Percentiles rank a stretch among this genome's conserved stretches.
Conservation (phyloP, 805 yeast species). For the Kodamaea nitidulidarum region DNA sequence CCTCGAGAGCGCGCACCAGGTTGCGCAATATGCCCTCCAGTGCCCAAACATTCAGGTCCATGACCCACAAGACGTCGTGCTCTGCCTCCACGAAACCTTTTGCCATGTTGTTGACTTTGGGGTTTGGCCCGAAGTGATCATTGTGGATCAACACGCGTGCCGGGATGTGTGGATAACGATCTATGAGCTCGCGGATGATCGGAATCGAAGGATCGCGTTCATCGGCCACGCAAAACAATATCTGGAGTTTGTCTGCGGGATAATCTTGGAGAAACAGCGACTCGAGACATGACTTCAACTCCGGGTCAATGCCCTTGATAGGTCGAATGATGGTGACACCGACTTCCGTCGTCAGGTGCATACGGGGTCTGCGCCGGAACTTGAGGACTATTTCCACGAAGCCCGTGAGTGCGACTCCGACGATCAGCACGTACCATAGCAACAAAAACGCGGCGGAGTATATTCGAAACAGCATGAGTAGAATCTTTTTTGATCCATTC, state of each 20-base stretch:
- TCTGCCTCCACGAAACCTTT: constrained; percentile 70
- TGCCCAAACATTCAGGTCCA: constrained; percentile 84
- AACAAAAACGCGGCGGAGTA: constrained; percentile 17
- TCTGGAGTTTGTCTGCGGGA: constrained; percentile 56
- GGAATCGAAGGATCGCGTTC: constrained; percentile 61
- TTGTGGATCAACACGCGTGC: constrained; percentile 54
- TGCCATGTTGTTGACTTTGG: constrained; percentile 82
- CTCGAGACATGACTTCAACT: constrained; percentile 61
- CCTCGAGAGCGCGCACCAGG: constrained; percentile 51
- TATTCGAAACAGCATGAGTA: constrained; percentile 6
- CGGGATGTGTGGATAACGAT: constrained; percentile 52
- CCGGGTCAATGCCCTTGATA: constrained; percentile 79
- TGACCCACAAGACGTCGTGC: constrained; percentile 75
- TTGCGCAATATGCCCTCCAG: constrained; percentile 59
- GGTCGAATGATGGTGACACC: constrained; percentile 77
- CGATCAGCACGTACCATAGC: constrained; percentile 38
- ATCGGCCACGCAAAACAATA: constrained; percentile 72
- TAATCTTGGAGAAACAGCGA: constrained; percentile 67
- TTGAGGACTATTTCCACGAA: constrained; percentile 33
- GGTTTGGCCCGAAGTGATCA: constrained; percentile 72
- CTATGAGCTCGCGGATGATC: constrained; percentile 47
- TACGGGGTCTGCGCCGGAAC: constrained; percentile 22
- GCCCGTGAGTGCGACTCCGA: constrained; percentile 37
- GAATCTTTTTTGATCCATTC: constrained; percentile 1
- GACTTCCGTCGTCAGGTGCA: constrained; percentile 15